A percentile compares a stretch with the other conserved stretches of the same genome.
Evolutionary conservation across 345 rosid genomes (phyloP).

Genomic region (Eucalyptus erythrocorys): DNA sequence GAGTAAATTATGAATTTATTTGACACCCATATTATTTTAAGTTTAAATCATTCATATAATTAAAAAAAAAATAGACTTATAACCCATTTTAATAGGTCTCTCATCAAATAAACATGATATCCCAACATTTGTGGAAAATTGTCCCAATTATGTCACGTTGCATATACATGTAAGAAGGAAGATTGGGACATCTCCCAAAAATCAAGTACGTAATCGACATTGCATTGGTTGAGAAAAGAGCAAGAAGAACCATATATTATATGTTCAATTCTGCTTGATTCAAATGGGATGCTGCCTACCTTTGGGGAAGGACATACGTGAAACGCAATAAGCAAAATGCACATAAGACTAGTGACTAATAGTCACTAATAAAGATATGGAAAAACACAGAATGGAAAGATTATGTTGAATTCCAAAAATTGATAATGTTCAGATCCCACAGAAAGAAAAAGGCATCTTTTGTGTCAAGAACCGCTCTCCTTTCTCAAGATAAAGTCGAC

Average conservation of each 20-base stretch:
- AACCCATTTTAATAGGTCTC: no score
- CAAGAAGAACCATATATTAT: background rate
- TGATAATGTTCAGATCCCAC: background rate
- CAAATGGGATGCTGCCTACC: background rate
- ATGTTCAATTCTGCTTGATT: background rate
- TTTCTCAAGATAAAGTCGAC: constrained; percentile 56
- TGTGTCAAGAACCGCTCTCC: constrained; percentile 10
- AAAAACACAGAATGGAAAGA: background rate
- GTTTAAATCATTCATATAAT: no score
- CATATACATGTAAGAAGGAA: background rate
- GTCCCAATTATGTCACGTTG: background rate
- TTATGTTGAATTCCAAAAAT: background rate
- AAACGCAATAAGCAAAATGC: background rate
- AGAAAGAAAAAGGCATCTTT: background rate
- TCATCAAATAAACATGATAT: no score
- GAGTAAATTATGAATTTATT: no score
- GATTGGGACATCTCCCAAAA: background rate
- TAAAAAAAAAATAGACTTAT: no score
- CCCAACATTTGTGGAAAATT: no score
- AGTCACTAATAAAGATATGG: background rate
- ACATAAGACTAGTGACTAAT: background rate
- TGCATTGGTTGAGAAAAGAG: background rate
- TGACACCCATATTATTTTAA: no score
- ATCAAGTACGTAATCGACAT: background rate
- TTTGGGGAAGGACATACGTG: background rate